A percentile compares a stretch with the other conserved stretches of the same genome.
Evolutionary conservation across 2,329 filamentous ascomycete species (phyloP).

Genomic region (Fusarium hostae): DNA sequence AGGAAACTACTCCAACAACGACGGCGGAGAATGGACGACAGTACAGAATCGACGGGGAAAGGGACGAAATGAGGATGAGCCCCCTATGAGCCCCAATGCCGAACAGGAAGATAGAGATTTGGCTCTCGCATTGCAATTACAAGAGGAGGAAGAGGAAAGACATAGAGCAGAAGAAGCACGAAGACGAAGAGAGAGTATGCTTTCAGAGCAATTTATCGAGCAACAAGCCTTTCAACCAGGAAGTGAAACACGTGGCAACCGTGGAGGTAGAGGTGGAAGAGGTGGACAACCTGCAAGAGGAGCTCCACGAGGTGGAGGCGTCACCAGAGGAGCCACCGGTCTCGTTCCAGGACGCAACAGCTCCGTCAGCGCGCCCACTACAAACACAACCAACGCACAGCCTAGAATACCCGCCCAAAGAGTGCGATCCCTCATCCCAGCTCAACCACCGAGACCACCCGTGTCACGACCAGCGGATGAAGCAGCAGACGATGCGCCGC

Average conservation of each 20-base stretch:
- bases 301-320: constrained; percentile 25
- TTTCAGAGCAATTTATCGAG: constrained; percentile 77
- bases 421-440: constrained; percentile 57
- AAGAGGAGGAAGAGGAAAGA: constrained; percentile 91
- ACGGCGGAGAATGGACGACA: constrained; percentile 64
- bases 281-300: constrained; percentile 6
- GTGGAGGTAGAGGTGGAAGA: constrained; percentile 26
- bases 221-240: constrained; percentile 62
- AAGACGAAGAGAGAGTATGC: constrained; percentile 71
- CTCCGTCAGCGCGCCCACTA: constrained; percentile 37
- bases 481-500: constrained; percentile 63
- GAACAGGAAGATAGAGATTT: constrained; percentile 87
- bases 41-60: constrained; percentile 55
- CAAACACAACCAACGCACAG: constrained; percentile 28
- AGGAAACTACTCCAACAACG: constrained; percentile 30
- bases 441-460: constrained; percentile 50
- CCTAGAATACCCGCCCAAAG: constrained; percentile 47
- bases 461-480: constrained; percentile 54
- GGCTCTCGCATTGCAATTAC: constrained; percentile 88
- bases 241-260: constrained; percentile 40
- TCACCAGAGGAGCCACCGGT: constrained; percentile 31
- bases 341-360: constrained; percentile 40
- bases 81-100: constrained; percentile 55
- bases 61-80: constrained; percentile 39
- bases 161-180: constrained; percentile 74